Percentiles rank a stretch among this genome's conserved stretches.
phyloP scores from a whole-genome alignment of 257 asterid species.

The Solanum virginianum region DNA sequence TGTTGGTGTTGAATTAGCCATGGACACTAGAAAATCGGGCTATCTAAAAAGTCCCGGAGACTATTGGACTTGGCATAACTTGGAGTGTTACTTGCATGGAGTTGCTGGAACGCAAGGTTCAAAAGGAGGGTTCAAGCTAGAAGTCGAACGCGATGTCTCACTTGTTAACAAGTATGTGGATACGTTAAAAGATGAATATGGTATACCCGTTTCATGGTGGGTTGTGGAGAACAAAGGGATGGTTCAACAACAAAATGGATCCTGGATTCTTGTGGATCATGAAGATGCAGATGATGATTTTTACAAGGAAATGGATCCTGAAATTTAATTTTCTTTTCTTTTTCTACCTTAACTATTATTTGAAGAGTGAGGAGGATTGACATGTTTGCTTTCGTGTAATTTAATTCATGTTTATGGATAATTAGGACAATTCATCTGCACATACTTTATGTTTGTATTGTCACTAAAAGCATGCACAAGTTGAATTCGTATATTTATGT shows the following conservation, averaged over 20 bases:
- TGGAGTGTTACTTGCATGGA: conserved; percentile 44
- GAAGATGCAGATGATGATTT: conserved; percentile 6
- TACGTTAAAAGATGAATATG: conserved; percentile 18
- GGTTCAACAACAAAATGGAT: conserved; percentile 21
- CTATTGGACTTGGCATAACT: conserved; percentile 9
- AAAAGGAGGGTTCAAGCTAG: conserved; percentile 11
- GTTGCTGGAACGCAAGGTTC: conserved; percentile 24
- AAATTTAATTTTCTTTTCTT: background rate
- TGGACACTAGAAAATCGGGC: conserved; percentile 17
- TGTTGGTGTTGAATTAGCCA: conserved; percentile 5
- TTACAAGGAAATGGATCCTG: background rate
- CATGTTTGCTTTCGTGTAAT: no score
- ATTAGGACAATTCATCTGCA: no score
- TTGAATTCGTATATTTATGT: no score
- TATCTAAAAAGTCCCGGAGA: conserved; percentile 23
- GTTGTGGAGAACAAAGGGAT: conserved; percentile 25
- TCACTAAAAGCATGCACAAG: no score
- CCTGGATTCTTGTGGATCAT: conserved; percentile 18
- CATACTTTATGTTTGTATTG: no score
- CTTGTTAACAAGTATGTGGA: conserved; percentile 24
- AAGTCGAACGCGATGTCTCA: conserved; percentile 16
- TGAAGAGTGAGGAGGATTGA: no score
- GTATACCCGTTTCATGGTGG: conserved; percentile 34
- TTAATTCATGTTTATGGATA: no score
- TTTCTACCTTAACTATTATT: background rate